Percentiles rank a stretch among this genome's conserved stretches.
phyloP scores from a whole-genome alignment of 495 filamentous ascomycete species.

The Chaetomidium leptoderma region DNA sequence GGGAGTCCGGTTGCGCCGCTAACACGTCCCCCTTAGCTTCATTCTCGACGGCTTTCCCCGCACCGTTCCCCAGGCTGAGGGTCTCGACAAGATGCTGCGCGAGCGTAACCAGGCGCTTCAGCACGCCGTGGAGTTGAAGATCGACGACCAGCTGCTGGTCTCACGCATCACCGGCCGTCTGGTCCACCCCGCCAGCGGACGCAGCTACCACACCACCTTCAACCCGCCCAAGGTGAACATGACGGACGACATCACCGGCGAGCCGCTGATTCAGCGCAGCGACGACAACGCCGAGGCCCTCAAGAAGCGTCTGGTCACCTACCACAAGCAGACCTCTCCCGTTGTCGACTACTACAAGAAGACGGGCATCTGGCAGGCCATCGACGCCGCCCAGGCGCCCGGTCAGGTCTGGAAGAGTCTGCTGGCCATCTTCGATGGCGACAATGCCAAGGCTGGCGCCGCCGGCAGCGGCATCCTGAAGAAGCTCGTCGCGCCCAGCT shows the following conservation, averaged over 20 bases:
- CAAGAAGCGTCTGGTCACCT: slow-evolving; percentile 89
- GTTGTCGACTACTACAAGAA: slow-evolving; percentile 95
- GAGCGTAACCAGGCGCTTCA: slow-evolving; percentile 72
- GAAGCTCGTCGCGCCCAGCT: slow-evolving; percentile 46
- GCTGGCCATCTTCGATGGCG: slow-evolving; percentile 67
- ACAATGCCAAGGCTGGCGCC: slow-evolving; percentile 50
- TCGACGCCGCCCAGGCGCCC: slow-evolving; percentile 96
- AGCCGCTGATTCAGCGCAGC: slow-evolving; percentile 90
- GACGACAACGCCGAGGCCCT: slow-evolving; percentile 98
- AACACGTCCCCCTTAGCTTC: slow-evolving; percentile 57
- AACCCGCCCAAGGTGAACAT: slow-evolving; percentile 93
- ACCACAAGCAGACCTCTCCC: slow-evolving; percentile 88
- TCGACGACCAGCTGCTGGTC: slow-evolving; percentile 89
- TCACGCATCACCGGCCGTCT: slow-evolving; percentile 94
- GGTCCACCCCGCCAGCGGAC: slow-evolving; percentile 90
- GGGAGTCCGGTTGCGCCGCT: slow-evolving; percentile 6
- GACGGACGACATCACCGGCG: slow-evolving; percentile 95
- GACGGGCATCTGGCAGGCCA: slow-evolving; percentile 91
- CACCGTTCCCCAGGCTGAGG: slow-evolving; percentile 90
- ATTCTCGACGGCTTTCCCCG: slow-evolving; percentile 98
- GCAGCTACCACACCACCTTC: slow-evolving; percentile 96
- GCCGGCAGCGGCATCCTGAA: slow-evolving; percentile 43
- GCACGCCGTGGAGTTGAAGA: slow-evolving; percentile 93
- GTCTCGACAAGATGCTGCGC: slow-evolving; percentile 85
- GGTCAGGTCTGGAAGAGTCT: slow-evolving; percentile 93